These are phyloP conservation scores for Aspergillus pseudoterreus DNA, from an alignment of 2,329 filamentous ascomycete genomes.

Conservation along the genomic window DNA sequence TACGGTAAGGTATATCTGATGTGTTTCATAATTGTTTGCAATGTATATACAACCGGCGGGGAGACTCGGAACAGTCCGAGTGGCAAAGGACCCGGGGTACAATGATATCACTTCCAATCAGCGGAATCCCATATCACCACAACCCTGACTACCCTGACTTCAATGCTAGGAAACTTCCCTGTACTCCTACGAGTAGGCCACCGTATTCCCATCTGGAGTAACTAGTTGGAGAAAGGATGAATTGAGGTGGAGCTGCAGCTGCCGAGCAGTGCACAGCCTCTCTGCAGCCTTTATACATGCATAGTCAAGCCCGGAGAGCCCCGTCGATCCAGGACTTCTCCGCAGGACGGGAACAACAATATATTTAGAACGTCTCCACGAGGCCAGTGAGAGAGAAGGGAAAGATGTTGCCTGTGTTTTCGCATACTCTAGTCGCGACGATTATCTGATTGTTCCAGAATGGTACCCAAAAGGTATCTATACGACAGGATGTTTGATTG, in stretches of 20 bases:
- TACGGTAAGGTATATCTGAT: no score
- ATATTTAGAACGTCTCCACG: neutral
- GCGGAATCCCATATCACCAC: no score
- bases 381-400: conserved; percentile 3
- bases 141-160: no score
- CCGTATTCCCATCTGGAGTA: no score
- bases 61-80: no score
- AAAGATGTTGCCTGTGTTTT: conserved; percentile 12
- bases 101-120: no score
- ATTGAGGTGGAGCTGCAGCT: neutral
- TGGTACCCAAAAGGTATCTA: neutral
- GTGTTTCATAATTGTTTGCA: no score
- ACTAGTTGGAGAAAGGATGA: neutral
- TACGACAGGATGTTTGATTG: neutral
- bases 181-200: no score
- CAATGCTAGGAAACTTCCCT: no score
- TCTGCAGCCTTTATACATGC: conserved; percentile 12
- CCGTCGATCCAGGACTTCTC: neutral
- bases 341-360: no score
- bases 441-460: neutral
- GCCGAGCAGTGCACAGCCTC: conserved; percentile 12
- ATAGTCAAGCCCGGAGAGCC: neutral
- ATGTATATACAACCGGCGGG: no score
- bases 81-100: no score
- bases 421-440: neutral